A percentile compares a stretch with the other conserved stretches of the same genome.
Evolutionary conservation across 2,329 filamentous ascomycete genomes (phyloP).

Genomic region (Hymenoscyphus scutula): DNA sequence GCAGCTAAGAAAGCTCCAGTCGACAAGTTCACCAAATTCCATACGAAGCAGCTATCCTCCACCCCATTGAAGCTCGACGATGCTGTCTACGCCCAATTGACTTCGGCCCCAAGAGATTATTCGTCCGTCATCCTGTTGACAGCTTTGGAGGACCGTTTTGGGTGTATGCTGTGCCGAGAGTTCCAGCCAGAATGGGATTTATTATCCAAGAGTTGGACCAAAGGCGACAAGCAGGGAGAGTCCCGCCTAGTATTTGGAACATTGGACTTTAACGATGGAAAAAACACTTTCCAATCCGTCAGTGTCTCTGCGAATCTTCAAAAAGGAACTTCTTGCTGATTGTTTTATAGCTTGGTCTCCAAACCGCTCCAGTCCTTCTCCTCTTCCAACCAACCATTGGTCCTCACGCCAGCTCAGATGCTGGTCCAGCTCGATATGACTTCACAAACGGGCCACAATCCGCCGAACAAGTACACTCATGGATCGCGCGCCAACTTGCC

Average conservation of each 20-base stretch:
- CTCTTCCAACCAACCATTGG: conserved; percentile 84
- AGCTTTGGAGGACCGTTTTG: conserved; percentile 77
- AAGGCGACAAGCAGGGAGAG: conserved; percentile 73
- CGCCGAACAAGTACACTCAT: conserved; percentile 76
- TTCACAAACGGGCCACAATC: conserved; percentile 74
- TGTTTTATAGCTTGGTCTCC: conserved; percentile 71
- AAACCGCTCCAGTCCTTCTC: conserved; percentile 89
- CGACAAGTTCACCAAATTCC: conserved; percentile 70
- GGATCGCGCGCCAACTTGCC: conserved; percentile 77
- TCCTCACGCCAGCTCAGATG: conserved; percentile 68
- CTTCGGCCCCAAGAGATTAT: conserved; percentile 77
- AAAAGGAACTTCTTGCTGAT: conserved; percentile 2
- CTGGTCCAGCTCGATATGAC: conserved; percentile 75
- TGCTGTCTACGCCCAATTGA: conserved; percentile 70
- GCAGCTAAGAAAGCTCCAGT: conserved; percentile 62
- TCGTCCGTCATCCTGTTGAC: conserved; percentile 80
- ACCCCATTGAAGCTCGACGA: conserved; percentile 78
- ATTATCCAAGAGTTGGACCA: conserved; percentile 80
- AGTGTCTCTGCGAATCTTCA: conserved; percentile 11
- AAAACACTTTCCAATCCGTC: conserved; percentile 83
- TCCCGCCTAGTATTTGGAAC: conserved; percentile 76
- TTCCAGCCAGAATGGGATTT: conserved; percentile 96
- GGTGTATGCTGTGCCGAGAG: conserved; percentile 81
- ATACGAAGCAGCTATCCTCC: conserved; percentile 62
- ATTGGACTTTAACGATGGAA: conserved; percentile 84